Evolutionary conservation across 2,329 filamentous ascomycete genomes (phyloP), one percentile per base, ranked within the genome.

Genomic region (Hymenoscyphus albidus): DNA sequence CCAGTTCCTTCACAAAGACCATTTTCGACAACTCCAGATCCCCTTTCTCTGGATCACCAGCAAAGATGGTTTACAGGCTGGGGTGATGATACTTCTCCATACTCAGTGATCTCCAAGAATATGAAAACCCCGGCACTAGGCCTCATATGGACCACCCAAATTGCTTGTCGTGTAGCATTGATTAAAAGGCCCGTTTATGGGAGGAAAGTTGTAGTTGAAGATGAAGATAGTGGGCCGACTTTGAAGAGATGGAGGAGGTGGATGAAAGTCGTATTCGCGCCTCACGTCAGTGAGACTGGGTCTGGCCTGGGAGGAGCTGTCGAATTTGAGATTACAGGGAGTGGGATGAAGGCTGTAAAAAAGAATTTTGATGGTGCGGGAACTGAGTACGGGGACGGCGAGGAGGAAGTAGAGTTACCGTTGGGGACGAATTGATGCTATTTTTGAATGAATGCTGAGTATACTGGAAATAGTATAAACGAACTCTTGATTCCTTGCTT

Each of bases 61-160:
- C 92, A 97, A 76, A 85, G 91, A 55, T 97, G 93, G 86, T 96
- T 97, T 78, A 96, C 93, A 3, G 93, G 95, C 68, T 97, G 95
- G 94, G 93, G 94, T 27, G 91, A 96, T 75, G 82, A 87, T 63
- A 79, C 82, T 16, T 72, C 77, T 32, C 70, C 70, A 12, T 65
- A 68, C 16, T 57, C 65, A 31, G 32, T 69, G 2, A 76, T 79
- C 22, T 73, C 78, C 13, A 76, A 79, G 59, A 77, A 79, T 32
- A 78, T 89, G 63, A 98, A 97, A 78, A 97, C 91, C 0, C 94
- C 94, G 0, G 91, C 91, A 6, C 78, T 98, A 31, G 94, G 94
- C 0, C 82, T 97, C 7, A 89, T 96, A 12, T 98, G 94, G 94
- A 88, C 92, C 2, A 94, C 93, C 38, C 93, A 97, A 79, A 87